These are phyloP conservation scores for Penicillium sp. DNA, from an alignment of 2,329 filamentous ascomycete species.

Conservation along the genomic window DNA sequence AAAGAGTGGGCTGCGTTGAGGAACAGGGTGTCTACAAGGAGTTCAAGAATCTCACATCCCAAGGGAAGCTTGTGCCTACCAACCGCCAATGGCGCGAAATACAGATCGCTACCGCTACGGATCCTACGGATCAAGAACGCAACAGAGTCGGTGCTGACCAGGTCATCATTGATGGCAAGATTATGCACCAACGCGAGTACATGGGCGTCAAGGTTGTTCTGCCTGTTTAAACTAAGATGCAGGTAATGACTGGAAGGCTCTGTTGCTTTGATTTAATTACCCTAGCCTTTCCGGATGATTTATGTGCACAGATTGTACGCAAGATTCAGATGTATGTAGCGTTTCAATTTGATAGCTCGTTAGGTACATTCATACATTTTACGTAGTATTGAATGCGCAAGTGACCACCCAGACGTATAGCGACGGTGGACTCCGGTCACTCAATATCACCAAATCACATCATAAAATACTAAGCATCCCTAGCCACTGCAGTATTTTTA, in stretches of 20 bases:
- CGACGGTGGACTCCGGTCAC: neutral
- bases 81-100: slow-evolving; percentile 45
- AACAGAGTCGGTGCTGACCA: slow-evolving; percentile 40
- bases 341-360: neutral
- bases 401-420: neutral
- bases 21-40: slow-evolving; percentile 41
- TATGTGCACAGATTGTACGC: neutral
- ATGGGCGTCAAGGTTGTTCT: slow-evolving; percentile 42
- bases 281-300: neutral
- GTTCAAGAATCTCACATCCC: slow-evolving; percentile 37
- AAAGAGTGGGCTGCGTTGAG: slow-evolving; percentile 38
- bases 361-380: neutral
- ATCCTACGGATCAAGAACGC: slow-evolving; percentile 36
- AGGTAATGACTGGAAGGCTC: neutral
- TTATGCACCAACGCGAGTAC: slow-evolving; percentile 42
- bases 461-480: neutral
- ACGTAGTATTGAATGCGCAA: neutral
- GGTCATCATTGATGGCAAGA: slow-evolving; percentile 38
- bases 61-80: slow-evolving; percentile 39
- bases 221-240: slow-evolving; percentile 29
- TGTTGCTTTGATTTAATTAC: neutral
- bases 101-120: slow-evolving; percentile 40
- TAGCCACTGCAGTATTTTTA: neutral
- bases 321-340: neutral
- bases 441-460: too few relatives aligned